These are phyloP conservation scores for Aristolochia contorta DNA, from an alignment of 164 flowering plant genomes.

Conservation along the genomic window DNA sequence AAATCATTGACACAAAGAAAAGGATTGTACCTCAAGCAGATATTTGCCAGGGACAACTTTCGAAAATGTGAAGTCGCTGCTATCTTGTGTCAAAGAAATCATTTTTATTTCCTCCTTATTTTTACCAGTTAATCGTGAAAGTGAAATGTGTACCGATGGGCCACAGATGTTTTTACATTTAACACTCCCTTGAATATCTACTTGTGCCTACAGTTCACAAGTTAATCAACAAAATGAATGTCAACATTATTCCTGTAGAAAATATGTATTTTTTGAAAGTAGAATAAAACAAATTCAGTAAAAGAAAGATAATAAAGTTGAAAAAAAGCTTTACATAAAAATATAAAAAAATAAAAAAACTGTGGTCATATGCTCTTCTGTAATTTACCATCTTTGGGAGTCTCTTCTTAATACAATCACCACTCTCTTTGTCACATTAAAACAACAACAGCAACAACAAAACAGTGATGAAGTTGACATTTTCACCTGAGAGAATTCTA, in stretches of 20 bases:
- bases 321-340: too few relatives aligned
- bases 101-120: constrained; percentile 35
- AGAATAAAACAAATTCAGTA: too few relatives aligned
- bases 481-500: constrained; percentile 83
- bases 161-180: constrained; percentile 83
- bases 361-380: too few relatives aligned
- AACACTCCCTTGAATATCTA: constrained; percentile 65
- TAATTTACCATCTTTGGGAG: too few relatives aligned
- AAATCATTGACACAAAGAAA: neutral
- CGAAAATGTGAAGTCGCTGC: constrained; percentile 48
- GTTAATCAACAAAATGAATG: too few relatives aligned
- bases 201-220: constrained; percentile 52
- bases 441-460: neutral
- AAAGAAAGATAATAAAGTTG: too few relatives aligned
- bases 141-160: constrained; percentile 48
- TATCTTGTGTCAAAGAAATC: constrained; percentile 44
- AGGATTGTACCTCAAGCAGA: constrained; percentile 57
- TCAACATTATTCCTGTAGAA: too few relatives aligned
- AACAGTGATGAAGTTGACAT: neutral
- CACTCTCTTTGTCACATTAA: too few relatives aligned
- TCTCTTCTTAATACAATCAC: too few relatives aligned
- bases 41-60: constrained; percentile 87
- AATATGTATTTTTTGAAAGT: too few relatives aligned
- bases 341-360: neutral
- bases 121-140: constrained; percentile 34